These are phyloP conservation scores for Camelina hispida DNA, from an alignment of 345 rosid species.

Conservation along the genomic window DNA sequence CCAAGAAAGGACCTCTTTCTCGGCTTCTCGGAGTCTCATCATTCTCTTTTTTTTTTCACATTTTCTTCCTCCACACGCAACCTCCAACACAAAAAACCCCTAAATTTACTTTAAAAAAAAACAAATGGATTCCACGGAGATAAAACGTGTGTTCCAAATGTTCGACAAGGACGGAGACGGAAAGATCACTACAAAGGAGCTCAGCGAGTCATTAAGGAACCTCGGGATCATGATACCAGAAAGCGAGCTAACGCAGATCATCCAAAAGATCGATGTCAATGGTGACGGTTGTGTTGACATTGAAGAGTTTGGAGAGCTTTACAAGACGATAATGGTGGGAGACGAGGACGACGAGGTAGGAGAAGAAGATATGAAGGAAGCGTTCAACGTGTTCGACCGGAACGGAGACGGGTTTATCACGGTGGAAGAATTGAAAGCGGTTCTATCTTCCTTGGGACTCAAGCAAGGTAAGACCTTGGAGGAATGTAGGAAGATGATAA, in stretches of 20 bases:
- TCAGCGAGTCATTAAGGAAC: slow-evolving; percentile 62
- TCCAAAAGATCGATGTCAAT: slow-evolving; percentile 52
- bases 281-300: slow-evolving; percentile 66
- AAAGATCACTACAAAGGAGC: slow-evolving; percentile 62
- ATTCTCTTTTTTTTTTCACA: not conserved
- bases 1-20: slow-evolving; percentile 41
- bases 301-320: slow-evolving; percentile 70
- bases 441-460: slow-evolving; percentile 72
- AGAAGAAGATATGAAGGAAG: slow-evolving; percentile 80
- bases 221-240: slow-evolving; percentile 72
- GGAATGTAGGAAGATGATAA: slow-evolving; percentile 80
- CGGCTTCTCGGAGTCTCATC: slow-evolving; percentile 41
- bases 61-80: slow-evolving; percentile 32
- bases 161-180: slow-evolving; percentile 91
- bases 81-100: slow-evolving; percentile 6
- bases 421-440: slow-evolving; percentile 70
- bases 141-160: slow-evolving; percentile 68
- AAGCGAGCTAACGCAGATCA: slow-evolving; percentile 55
- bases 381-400: slow-evolving; percentile 77
- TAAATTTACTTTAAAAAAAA: not conserved
- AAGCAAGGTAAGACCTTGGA: slow-evolving; percentile 71
- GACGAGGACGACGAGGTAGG: slow-evolving; percentile 52
- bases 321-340: slow-evolving; percentile 58
- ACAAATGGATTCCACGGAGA: slow-evolving; percentile 59
- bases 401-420: slow-evolving; percentile 86